phyloP scores from a whole-genome alignment of 2,329 filamentous ascomycete species.

The Penicillium sp. region DNA sequence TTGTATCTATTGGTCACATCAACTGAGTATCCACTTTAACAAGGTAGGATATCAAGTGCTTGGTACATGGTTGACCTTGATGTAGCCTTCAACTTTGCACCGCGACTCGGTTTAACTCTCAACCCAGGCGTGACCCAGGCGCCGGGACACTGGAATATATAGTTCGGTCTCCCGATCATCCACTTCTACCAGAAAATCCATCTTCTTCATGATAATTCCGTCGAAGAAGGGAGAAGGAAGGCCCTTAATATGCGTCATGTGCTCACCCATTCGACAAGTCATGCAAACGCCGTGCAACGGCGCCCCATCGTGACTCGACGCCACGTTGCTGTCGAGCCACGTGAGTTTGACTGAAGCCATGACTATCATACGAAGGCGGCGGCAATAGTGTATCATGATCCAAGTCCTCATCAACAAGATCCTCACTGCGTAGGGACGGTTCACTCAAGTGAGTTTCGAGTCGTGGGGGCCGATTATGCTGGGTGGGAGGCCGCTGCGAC shows the following conservation, averaged over 20 bases:
- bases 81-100: not conserved
- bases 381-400: conserved; percentile 9
- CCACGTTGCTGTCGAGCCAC: conserved; percentile 18
- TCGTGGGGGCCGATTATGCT: not conserved
- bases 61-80: not conserved
- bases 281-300: conserved; percentile 33
- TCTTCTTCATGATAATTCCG: not conserved
- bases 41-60: not conserved
- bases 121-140: not conserved
- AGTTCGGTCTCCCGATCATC: not conserved
- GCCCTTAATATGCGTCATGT: not conserved
- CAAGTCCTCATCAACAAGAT: not conserved
- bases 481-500: not conserved
- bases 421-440: not conserved
- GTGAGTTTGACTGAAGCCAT: conserved; percentile 21
- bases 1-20: not conserved
- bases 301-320: conserved; percentile 33
- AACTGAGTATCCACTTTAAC: not conserved
- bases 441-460: conserved; percentile 5
- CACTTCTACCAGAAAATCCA: too few species aligned
- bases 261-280: conserved; percentile 41
- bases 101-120: not conserved
- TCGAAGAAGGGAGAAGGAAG: too few species aligned
- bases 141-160: not conserved
- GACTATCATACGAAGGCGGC: conserved; percentile 40